Evolutionary conservation across 345 rosid species (phyloP), one percentile per base, ranked within the genome.

Genomic region (Moricandia moricandioides): DNA sequence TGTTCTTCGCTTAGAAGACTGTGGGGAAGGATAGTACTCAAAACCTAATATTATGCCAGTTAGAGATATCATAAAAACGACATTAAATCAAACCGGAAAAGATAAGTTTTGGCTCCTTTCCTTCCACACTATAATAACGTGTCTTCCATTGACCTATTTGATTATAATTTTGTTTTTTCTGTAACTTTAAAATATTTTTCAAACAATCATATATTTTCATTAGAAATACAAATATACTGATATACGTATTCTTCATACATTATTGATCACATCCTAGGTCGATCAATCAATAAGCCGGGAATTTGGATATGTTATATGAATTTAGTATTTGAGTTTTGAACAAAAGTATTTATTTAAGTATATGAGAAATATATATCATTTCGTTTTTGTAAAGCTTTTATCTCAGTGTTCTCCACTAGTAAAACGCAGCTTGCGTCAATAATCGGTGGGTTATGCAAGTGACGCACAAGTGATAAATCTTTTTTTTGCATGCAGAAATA

Each of bases 51-150:
- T 21, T 21, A 21, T 21, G 24, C 24, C 24, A 21, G 24, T 21
- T 21, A 21, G 24, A 21, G 24, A 21, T 21, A 21, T 21, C 24
- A 2, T 11, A 35, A 35, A 34, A 35, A 35, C 40, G 40, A 35
- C 8, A 35, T 11, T 39, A 39, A 10, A 39, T 39, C 45, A 43
- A 43, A 7, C 51, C 16, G 12, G 29, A 31, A 62, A 77, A 65
- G 39, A 78, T 58, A 62, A n/a, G 66, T 47, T 37, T 78, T 72
- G 58, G 64, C 33, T 72, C 49, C 16, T 34, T 55, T 63, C 71
- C 45, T 56, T 78, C 66, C 81, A 78, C 73, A 72, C 60, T 18
- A 66, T 78, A 71, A 37, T 71, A 71, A 57, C 71, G 71, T 60
- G 71, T 78, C 59, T 17, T 49, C 57, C 72, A 33, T 70, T 77